Evolutionary conservation across 352 stramenopile species (phyloP).

Genomic region (Pythium plurisporium): DNA sequence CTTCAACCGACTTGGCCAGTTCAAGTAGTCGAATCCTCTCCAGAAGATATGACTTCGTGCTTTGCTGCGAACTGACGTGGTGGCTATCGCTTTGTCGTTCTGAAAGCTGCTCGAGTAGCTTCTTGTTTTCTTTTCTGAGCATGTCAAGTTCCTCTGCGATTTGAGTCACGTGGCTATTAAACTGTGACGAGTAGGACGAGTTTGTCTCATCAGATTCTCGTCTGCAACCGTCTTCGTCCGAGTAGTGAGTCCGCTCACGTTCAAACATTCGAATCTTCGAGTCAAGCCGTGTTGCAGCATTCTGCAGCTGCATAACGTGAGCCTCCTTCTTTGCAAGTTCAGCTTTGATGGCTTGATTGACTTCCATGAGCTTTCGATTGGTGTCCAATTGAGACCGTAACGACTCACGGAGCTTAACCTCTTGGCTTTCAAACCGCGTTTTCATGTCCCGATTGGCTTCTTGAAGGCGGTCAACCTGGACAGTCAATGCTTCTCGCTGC

Average conservation of each 20-base stretch:
- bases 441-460: conserved; percentile 16
- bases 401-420: conserved; percentile 30
- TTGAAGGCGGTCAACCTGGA: conserved; percentile 14
- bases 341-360: conserved; percentile 36
- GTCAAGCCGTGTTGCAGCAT: conserved; percentile 31
- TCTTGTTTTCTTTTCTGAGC: conserved; percentile 38
- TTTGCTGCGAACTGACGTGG: neutral
- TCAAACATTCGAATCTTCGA: conserved; percentile 46
- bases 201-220: conserved; percentile 27
- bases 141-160: conserved; percentile 43
- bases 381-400: conserved; percentile 36
- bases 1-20: conserved; percentile 31
- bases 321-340: conserved; percentile 28
- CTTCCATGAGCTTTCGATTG: conserved; percentile 36
- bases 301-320: conserved; percentile 26
- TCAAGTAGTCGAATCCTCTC: conserved; percentile 53
- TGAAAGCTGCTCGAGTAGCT: conserved; percentile 20
- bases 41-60: conserved; percentile 29
- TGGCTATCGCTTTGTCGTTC: neutral
- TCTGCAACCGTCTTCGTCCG: conserved; percentile 31
- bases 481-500: conserved; percentile 17
- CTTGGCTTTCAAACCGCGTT: conserved; percentile 24
- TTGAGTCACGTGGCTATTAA: conserved; percentile 39
- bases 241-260: conserved; percentile 40
- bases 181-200: conserved; percentile 28